Percentiles rank a stretch among this genome's conserved stretches.
phyloP scores from a whole-genome alignment of 352 stramenopile species.

The Globisporangium acanthophoron region DNA sequence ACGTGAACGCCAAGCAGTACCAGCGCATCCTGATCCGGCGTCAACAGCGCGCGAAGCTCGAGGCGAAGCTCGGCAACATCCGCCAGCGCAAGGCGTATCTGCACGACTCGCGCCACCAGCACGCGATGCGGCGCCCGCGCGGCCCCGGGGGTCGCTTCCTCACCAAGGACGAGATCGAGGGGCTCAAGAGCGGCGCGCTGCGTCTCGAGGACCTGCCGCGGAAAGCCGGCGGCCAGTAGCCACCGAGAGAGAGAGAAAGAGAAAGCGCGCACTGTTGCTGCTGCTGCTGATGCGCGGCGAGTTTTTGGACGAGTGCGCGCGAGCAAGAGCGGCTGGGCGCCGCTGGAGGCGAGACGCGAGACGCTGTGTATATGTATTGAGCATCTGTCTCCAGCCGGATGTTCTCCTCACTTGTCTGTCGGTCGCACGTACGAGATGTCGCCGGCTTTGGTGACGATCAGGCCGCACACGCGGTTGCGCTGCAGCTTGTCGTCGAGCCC shows the following conservation, averaged over 20 bases:
- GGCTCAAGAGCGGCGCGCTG: slow-evolving; percentile 58
- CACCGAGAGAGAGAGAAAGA: too few relatives aligned
- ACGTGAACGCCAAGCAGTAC: slow-evolving; percentile 90
- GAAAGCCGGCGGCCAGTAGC: slow-evolving; percentile 22
- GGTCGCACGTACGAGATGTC: slow-evolving; percentile 70
- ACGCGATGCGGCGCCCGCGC: slow-evolving; percentile 81
- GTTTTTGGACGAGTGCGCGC: not conserved
- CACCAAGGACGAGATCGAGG: slow-evolving; percentile 75
- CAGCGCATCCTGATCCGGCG: slow-evolving; percentile 87
- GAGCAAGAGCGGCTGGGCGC: too few relatives aligned
- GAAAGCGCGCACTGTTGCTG: too few relatives aligned
- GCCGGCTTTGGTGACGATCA: slow-evolving; percentile 69
- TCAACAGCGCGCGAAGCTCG: slow-evolving; percentile 82
- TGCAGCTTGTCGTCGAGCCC: slow-evolving; percentile 75
- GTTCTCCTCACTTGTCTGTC: slow-evolving; percentile 36
- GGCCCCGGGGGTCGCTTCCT: slow-evolving; percentile 81
- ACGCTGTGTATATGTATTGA: not conserved
- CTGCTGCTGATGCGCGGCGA: not conserved
- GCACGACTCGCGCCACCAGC: slow-evolving; percentile 83
- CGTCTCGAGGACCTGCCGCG: slow-evolving; percentile 50
- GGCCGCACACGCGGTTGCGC: slow-evolving; percentile 41
- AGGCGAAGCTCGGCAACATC: slow-evolving; percentile 73
- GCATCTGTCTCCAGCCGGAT: too few relatives aligned
- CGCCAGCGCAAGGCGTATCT: slow-evolving; percentile 84
- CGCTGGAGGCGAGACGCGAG: not conserved